A percentile compares a stretch with the other conserved stretches of the same genome.
phyloP scores from a whole-genome alignment of 2,329 filamentous ascomycete genomes.

The Talaromyces sp. region DNA sequence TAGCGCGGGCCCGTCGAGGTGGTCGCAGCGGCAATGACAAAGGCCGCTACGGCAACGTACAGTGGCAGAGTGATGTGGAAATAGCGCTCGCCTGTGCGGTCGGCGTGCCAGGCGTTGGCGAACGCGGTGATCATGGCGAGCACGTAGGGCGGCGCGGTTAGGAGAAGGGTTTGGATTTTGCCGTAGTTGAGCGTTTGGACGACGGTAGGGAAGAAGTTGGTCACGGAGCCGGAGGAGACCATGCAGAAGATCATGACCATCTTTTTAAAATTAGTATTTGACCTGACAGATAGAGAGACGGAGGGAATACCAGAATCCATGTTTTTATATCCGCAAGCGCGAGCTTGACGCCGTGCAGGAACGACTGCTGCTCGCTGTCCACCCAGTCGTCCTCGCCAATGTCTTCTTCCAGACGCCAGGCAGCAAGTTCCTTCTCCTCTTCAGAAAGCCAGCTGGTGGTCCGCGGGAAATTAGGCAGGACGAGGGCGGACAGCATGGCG shows the following conservation, averaged over 20 bases:
- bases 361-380: slow-evolving; percentile 41
- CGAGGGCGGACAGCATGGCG: slow-evolving; percentile 48
- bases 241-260: slow-evolving; percentile 56
- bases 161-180: slow-evolving; percentile 41
- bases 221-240: slow-evolving; percentile 54
- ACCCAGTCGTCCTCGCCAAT: slow-evolving; percentile 33
- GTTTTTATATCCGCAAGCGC: slow-evolving; percentile 52
- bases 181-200: slow-evolving; percentile 42
- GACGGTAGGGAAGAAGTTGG: slow-evolving; percentile 45
- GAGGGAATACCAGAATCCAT: slow-evolving; percentile 47
- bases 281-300: background rate
- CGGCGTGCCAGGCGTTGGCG: slow-evolving; percentile 9
- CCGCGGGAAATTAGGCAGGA: slow-evolving; percentile 54
- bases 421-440: slow-evolving; percentile 36
- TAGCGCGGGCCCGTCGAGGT: background rate
- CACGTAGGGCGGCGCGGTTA: slow-evolving; percentile 40
- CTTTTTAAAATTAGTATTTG: slow-evolving; percentile 21
- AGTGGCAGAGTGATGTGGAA: slow-evolving; percentile 1
- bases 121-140: slow-evolving; percentile 1
- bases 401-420: slow-evolving; percentile 39
- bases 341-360: slow-evolving; percentile 41
- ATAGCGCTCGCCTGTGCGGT: background rate
- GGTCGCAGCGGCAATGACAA: background rate
- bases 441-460: slow-evolving; percentile 31
- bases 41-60: slow-evolving; percentile 10